Evolutionary conservation across 441 rosid species (phyloP), one percentile per base, ranked within the genome.

Genomic region (Pelargonium citronellum): DNA sequence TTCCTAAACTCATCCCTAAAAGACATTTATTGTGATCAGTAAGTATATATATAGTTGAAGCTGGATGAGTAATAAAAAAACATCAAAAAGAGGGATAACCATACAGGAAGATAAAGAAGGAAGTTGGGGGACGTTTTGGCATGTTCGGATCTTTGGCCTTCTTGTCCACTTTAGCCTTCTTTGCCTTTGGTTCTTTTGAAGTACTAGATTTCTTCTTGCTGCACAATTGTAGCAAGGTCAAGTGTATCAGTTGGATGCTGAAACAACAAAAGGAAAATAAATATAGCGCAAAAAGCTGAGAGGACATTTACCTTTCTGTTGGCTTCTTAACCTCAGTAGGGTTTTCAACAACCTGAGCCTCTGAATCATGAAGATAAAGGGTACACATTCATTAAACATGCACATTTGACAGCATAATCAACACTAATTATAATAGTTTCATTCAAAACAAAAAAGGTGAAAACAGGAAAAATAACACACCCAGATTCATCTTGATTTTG

Each of bases 21-120:
- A 61, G 70, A 7, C 68, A 16, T 13, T 3, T 41, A 17, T 7
- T 19, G 39, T 5, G 37, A 4, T 34, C 55, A 60, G 10, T 7
- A 2, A 2, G 63, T 4, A 64, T 7, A 5, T 1, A 27, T 8
- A 5, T 2, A 3, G 27, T 17, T 58, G 27, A 20, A 58, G 22
- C 30, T 0, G 5, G 22, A 19, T 58, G 2, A 7, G 17, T 1
- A 1, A 7, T 3, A 8, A 17, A 16, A 1, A 44, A 5, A 43
- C 1, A 13, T 7, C 2, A 68, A n/a, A 19, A 5, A 7, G 62
- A 39, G 2, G 5, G 13, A 2, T 47, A 22, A 49, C 24, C 3
- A 70, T 83, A 90, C 94, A 95, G 79, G 87, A 90, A 95, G 71
- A 91, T 19, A 47, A 91, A 90, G 86, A 91, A 95, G 6, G 94